Conservation (phyloP, 1,284 basidiomycete genomes). For the Phlebopus sp. region DNA sequence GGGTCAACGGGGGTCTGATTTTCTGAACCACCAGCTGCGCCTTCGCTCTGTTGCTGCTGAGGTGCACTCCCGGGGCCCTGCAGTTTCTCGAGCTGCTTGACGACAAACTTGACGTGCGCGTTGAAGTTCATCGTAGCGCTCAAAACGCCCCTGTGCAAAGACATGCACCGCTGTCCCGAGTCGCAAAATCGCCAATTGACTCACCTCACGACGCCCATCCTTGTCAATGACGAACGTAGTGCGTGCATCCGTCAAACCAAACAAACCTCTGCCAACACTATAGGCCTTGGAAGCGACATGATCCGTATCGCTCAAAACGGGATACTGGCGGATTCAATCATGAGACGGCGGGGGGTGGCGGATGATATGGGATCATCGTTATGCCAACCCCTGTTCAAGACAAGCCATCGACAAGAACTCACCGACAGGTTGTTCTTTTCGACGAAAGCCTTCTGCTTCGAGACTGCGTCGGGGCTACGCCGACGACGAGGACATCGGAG, state of each 20-base stretch:
- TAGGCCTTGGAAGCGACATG: conserved; percentile 64
- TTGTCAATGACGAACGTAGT: conserved; percentile 74
- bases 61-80: conserved; percentile 30
- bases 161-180: neutral
- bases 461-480: conserved; percentile 69
- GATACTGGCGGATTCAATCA: conserved; percentile 50
- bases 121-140: conserved; percentile 58
- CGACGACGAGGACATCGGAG: conserved; percentile 63
- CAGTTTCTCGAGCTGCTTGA: conserved; percentile 59
- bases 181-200: conserved; percentile 25
- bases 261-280: conserved; percentile 57
- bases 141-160: conserved; percentile 44
- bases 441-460: conserved; percentile 70
- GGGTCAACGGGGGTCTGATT: conserved; percentile 3
- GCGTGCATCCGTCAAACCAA: conserved; percentile 64
- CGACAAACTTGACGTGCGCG: conserved; percentile 66
- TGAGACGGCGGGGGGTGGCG: neutral
- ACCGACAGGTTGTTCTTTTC: conserved; percentile 70
- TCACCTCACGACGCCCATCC: conserved; percentile 61
- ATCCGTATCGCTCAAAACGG: conserved; percentile 67
- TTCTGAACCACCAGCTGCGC: neutral
- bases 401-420: conserved; percentile 21
- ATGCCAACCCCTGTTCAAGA: no score
- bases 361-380: no score
- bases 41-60: conserved; percentile 5